Base-by-base conservation (phyloP, 768 basidiomycete genomes). In the Dentipellis sp. region DNA sequence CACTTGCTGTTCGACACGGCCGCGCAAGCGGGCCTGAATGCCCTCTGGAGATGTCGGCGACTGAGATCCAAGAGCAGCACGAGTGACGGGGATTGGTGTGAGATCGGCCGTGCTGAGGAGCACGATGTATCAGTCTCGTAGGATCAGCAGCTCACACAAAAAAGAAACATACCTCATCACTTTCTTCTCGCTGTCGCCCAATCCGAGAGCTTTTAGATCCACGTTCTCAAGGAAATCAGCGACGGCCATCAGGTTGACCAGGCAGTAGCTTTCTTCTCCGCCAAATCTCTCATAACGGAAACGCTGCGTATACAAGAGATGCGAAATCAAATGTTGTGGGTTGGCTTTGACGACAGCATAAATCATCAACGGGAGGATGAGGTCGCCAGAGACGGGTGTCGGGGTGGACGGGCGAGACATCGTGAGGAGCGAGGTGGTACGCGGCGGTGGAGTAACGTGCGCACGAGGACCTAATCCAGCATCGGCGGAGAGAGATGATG, bases 141-240 rank as follows among this genome's bases (percentile, higher is more conserved):
- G 10, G 42, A 16, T 23, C 29, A 29, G 29, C 29, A 29, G 29
- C 29, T 29, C 3, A 6, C 22, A 39, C 19, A 19, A 40, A 45
- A 53, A 52, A 22, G n/a, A 36, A 42, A 47, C 74, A 22, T 53
- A 86, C 86, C 83, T 86, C 63, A 83, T 67, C 3, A 80, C 75
- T 29, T 71, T 74, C 50, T 73, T 75, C 54, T 81, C 80, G 36
- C 77, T 78, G 52, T 84, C 82, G 6, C 78, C 81, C 6, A 91
- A 69, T 62, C 70, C 84, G 17, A 89, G 72, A 1, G 77, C 80
- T 8, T 79, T 85, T 55, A 97, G 74, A 71, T 97, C 93, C 37
- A 97, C 92, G 66, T 94, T 91, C 72, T 95, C 93, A 52, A 97
- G 75, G 68, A 97, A 99, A 66, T 97, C 94, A 1, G 90, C 91